Evolutionary conservation across 805 yeast species (phyloP), one percentile per base, ranked within the genome.

Genomic region (Suhomyces faveliae): DNA sequence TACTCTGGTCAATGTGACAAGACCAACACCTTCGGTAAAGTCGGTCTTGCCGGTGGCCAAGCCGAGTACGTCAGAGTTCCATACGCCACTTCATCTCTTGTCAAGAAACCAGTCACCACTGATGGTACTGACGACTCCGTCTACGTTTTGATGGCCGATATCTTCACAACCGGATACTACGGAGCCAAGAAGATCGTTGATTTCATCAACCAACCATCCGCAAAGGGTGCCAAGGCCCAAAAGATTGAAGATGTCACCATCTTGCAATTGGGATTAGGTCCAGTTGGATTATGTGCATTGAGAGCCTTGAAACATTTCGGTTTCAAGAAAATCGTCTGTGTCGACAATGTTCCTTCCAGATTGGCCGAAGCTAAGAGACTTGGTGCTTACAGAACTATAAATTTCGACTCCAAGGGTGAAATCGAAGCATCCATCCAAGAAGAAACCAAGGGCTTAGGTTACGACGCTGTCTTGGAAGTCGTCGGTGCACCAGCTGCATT

Each of bases 31-130:
- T 81, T 81, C 61, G 87, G 87, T 2, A 79, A 82, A 40, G 62
- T 73, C 25, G 79, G 78, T 0, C 63, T 81, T 15, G 78, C 80
- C 50, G 87, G 86, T 1, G 85, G 80, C 1, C 86, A 82, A 55
- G 85, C 85, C 1, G 84, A 82, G 58, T 81, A 74, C 53, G 80
- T 80, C 12, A 59, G 80, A 21, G 75, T 81, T n/a, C 86, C 87
- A 7, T 70, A 64, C 50, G 86, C 86, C 3, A 78, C 73, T 40
- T 65, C 74, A 10, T 77, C 82, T 1, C 61, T 82, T 55, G 67
- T 71, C 45, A 73, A 66, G 35, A 70, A 73, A 44, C 83, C 83
- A 4, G 25, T 35, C 1, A 51, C 51, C 0, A 56, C 57, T 40
- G 56, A 56, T 2, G 43, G 15, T 4, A 60, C 63, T 20, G 74